Conservation (phyloP, 169 alveolate genomes). For the Perkinsus olseni region DNA sequence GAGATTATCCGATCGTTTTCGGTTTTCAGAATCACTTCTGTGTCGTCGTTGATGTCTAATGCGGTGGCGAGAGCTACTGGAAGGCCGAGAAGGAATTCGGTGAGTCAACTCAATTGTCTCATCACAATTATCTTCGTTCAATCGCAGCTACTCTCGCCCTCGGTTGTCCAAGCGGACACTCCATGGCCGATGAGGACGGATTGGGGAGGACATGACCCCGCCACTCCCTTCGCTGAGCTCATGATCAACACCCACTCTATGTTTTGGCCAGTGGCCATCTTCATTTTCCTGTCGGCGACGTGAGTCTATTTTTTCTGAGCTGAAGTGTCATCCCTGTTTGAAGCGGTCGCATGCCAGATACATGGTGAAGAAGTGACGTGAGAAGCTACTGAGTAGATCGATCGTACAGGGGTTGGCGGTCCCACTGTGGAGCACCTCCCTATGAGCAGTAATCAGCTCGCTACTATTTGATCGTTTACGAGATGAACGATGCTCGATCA, state of each 20-base stretch:
- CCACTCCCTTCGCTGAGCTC: background rate
- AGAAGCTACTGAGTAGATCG: background rate
- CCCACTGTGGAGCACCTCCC: background rate
- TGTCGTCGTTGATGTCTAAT: background rate
- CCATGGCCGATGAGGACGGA: background rate
- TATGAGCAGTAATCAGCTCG: background rate
- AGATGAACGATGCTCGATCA: background rate
- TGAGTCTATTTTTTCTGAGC: background rate
- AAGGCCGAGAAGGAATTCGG: background rate
- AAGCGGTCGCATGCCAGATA: background rate
- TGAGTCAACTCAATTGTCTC: background rate
- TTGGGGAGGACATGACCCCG: background rate
- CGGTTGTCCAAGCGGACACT: background rate
- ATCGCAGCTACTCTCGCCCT: background rate
- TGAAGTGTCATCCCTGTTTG: background rate
- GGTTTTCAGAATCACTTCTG: background rate
- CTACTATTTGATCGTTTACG: background rate
- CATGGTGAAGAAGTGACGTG: background rate
- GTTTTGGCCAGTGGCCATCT: background rate
- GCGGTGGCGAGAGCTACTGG: background rate
- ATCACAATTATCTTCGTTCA: background rate
- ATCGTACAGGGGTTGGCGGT: background rate
- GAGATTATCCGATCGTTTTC: background rate
- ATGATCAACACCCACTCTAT: background rate
- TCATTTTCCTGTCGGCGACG: background rate